A percentile compares a stretch with the other conserved stretches of the same genome.
Conservation (phyloP, 1,284 basidiomycete species). For the Malassezia pachydermatis region DNA sequence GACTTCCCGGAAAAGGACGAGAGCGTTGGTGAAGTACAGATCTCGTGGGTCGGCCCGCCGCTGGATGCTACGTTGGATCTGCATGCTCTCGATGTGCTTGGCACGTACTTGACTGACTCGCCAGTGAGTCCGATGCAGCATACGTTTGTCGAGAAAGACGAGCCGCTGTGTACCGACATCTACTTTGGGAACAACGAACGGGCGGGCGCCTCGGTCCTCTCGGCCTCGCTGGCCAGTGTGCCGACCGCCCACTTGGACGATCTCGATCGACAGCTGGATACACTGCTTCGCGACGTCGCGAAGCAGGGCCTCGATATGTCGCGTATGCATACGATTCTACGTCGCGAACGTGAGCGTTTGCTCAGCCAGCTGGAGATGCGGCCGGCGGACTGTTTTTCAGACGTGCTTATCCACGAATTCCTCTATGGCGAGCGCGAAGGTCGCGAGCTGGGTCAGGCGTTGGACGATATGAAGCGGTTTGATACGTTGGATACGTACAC, state of each 20-base stretch:
- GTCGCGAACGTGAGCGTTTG: constrained; percentile 71
- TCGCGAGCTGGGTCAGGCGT: constrained; percentile 61
- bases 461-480: constrained; percentile 73
- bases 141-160: constrained; percentile 82
- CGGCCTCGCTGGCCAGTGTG: constrained; percentile 71
- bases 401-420: constrained; percentile 59
- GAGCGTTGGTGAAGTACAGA: constrained; percentile 72
- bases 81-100: constrained; percentile 72
- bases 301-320: constrained; percentile 78
- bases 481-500: constrained; percentile 59
- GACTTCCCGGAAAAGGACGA: constrained; percentile 99
- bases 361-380: constrained; percentile 50
- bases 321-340: constrained; percentile 76
- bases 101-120: constrained; percentile 69
- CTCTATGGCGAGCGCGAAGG: constrained; percentile 78
- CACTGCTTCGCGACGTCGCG: constrained; percentile 63
- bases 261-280: constrained; percentile 63
- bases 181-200: constrained; percentile 68
- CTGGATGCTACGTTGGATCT: constrained; percentile 65
- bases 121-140: constrained; percentile 81
- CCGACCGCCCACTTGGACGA: constrained; percentile 66
- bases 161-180: constrained; percentile 73
- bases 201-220: constrained; percentile 60
- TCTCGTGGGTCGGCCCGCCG: constrained; percentile 70
- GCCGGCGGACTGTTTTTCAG: constrained; percentile 54